These are phyloP conservation scores for Pseudogymnoascus sp. DNA, from an alignment of 2,329 filamentous ascomycete genomes.

Conservation along the genomic window DNA sequence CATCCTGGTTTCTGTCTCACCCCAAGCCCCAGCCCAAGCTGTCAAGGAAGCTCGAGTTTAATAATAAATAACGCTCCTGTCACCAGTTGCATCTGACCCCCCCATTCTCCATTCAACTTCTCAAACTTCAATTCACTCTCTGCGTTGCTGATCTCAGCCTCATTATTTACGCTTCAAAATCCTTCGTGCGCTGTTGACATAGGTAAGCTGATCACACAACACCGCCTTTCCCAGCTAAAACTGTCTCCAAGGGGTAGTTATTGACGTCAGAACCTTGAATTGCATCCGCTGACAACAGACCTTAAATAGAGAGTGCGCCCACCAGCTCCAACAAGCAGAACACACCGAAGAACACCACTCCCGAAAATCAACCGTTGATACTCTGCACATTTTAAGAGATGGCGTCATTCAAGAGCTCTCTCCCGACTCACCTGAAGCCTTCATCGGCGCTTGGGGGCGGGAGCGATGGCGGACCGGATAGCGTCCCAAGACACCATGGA, in stretches of 20 bases:
- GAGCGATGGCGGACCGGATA: constrained; percentile 30
- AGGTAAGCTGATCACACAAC: constrained; percentile 1
- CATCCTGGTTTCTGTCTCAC: constrained; percentile 8
- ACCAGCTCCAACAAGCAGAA: background rate
- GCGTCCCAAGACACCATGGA: constrained; percentile 60
- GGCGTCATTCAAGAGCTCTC: constrained; percentile 64
- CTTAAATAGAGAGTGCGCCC: constrained; percentile 5
- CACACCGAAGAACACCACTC: constrained; percentile 15
- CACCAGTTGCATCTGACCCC: background rate
- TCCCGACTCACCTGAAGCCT: constrained; percentile 78
- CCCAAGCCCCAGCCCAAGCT: constrained; percentile 6
- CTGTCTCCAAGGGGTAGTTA: background rate
- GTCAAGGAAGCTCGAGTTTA: constrained; percentile 8
- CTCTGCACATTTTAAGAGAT: constrained; percentile 34
- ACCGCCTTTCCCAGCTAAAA: background rate
- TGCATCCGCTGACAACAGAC: background rate
- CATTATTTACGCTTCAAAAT: constrained; percentile 7
- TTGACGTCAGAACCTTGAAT: constrained; percentile 9
- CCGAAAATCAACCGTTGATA: background rate
- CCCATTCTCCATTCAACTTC: background rate
- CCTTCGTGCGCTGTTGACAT: constrained; percentile 6
- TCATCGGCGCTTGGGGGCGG: constrained; percentile 32
- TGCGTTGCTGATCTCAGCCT: constrained; percentile 1
- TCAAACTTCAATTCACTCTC: constrained; percentile 1
- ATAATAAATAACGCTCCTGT: constrained; percentile 8